Evolutionary conservation across 2,329 filamentous ascomycete genomes (phyloP).

Genomic region (Nectriaceae sp.): DNA sequence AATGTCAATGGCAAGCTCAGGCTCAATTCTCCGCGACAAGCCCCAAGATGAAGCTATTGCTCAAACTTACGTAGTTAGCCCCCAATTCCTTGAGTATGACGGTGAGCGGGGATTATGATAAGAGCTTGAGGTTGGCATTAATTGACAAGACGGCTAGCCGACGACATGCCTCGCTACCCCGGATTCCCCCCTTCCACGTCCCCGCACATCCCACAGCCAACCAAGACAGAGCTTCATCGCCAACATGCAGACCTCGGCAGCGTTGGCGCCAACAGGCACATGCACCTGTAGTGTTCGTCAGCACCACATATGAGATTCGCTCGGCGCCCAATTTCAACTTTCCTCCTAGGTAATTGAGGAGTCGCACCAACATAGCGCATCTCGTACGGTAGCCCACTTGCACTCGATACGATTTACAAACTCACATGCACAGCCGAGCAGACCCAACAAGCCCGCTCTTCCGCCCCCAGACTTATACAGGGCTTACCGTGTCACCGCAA

Average conservation of each 20-base stretch:
- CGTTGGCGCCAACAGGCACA: background rate
- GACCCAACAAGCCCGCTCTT: no score
- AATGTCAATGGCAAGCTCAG: no score
- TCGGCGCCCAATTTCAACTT: background rate
- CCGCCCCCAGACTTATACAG: no score
- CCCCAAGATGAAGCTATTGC: no score
- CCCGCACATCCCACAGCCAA: background rate
- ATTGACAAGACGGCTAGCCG: background rate
- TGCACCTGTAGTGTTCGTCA: background rate
- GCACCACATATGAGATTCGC: background rate
- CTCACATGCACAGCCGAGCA: no score
- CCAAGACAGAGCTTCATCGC: background rate
- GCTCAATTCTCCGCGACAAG: no score
- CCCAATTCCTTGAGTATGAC: no score
- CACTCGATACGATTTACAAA: background rate
- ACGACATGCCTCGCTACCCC: background rate
- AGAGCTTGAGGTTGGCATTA: no score
- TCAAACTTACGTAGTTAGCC: no score
- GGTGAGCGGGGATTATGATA: no score
- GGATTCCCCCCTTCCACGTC: background rate
- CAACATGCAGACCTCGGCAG: conserved; percentile 4
- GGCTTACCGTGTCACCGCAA: no score
- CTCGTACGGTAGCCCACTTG: background rate
- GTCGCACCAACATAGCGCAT: background rate
- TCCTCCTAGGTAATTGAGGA: background rate